Percentiles rank a stretch among this genome's conserved stretches.
These are phyloP conservation scores for Mycena chlorophos DNA, from an alignment of 768 basidiomycete genomes.

Conservation along the genomic window DNA sequence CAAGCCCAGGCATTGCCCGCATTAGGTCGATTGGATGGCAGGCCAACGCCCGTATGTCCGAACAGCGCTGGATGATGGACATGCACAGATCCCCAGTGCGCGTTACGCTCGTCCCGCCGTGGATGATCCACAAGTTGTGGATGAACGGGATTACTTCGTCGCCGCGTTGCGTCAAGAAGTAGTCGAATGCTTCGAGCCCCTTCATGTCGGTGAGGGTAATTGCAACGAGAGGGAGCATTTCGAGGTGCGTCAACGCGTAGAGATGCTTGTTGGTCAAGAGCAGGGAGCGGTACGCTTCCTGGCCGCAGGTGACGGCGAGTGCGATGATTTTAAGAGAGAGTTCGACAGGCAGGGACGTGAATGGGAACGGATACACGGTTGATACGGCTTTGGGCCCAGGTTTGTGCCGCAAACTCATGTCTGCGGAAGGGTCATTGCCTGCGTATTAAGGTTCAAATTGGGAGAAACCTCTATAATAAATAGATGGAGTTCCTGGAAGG, in stretches of 20 bases:
- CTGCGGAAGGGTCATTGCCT: no score
- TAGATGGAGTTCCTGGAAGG: no score
- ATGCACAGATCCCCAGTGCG: not conserved
- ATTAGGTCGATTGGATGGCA: no score
- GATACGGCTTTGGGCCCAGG: slow-evolving; percentile 1
- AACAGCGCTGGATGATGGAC: slow-evolving; percentile 16
- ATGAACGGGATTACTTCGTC: slow-evolving; percentile 13
- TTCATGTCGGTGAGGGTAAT: slow-evolving; percentile 1
- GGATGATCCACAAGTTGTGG: slow-evolving; percentile 17
- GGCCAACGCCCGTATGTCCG: slow-evolving; percentile 15
- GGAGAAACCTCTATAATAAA: no score
- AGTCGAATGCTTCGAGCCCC: slow-evolving; percentile 7
- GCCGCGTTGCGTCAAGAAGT: not conserved
- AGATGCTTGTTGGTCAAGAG: slow-evolving; percentile 12
- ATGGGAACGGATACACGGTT: slow-evolving; percentile 4
- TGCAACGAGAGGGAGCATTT: slow-evolving; percentile 9
- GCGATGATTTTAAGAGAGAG: slow-evolving; percentile 11
- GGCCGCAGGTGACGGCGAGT: slow-evolving; percentile 8
- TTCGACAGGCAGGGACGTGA: slow-evolving; percentile 11
- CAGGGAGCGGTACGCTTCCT: slow-evolving; percentile 17
- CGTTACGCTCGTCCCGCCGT: not conserved
- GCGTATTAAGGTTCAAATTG: no score
- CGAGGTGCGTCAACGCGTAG: slow-evolving; percentile 1
- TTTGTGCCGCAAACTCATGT: slow-evolving; percentile 8
- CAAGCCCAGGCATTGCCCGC: no score